Conservation (phyloP, 1,139 yeast species). For the Hanseniaspora uvarum region DNA sequence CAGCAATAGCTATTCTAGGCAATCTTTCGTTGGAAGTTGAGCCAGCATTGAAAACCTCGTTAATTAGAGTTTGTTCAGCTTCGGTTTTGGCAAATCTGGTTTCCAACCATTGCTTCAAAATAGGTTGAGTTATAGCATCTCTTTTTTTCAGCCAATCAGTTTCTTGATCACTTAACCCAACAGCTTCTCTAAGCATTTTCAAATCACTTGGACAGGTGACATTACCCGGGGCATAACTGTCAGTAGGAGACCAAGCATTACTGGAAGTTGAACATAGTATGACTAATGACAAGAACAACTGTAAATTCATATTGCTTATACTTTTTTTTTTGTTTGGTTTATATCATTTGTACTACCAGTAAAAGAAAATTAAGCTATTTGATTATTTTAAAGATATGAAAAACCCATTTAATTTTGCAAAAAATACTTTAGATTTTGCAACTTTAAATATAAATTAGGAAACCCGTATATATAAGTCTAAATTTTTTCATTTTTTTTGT, state of each 20-base stretch:
- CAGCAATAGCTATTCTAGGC: conserved; percentile 52
- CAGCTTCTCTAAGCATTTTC: conserved; percentile 35
- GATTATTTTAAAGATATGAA: no score
- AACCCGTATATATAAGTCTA: no score
- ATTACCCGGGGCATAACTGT: conserved; percentile 55
- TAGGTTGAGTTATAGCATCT: conserved; percentile 43
- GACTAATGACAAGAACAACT: neutral
- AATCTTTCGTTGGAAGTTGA: conserved; percentile 17
- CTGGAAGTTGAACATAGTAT: neutral
- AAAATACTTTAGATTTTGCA: no score
- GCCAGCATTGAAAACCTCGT: conserved; percentile 33
- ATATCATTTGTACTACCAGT: no score
- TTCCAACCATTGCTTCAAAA: conserved; percentile 48
- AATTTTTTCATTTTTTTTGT: no score
- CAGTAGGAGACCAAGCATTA: conserved; percentile 49
- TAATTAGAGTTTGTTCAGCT: conserved; percentile 32
- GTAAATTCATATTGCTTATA: neutral
- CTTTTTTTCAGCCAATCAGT: conserved; percentile 36
- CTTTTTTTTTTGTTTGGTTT: no score
- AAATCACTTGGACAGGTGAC: conserved; percentile 44
- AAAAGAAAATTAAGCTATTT: no score
- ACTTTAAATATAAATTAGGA: no score
- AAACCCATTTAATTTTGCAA: no score
- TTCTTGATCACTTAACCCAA: conserved; percentile 28
- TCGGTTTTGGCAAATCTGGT: conserved; percentile 50